Base-by-base conservation (phyloP, 2,329 filamentous ascomycete genomes). In the Epichloe festucae region DNA sequence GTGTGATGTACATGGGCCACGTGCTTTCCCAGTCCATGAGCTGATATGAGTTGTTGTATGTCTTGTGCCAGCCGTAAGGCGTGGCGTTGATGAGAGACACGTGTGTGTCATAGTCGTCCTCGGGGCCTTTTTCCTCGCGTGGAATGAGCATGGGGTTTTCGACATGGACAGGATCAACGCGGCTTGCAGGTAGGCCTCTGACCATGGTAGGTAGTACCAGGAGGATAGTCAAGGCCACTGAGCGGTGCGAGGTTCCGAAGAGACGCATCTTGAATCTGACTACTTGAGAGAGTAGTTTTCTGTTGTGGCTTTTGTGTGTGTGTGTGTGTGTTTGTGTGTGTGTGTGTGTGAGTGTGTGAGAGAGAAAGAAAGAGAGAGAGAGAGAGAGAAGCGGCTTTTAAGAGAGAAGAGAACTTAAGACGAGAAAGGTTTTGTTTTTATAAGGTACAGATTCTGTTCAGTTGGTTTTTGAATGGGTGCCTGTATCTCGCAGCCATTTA, bases 11-110 rank as follows among this genome's bases (percentile, higher is more conserved):
- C n/a, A 55, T 17, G 2, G 63, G 62, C 58, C 61, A 64, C 3
- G 23, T 5, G 6, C 43, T 21, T 3, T 56, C 27, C 62, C 62
- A 64, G 4, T 42, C 12, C 4, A 10, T 1, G 38, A 61, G 46
- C 44, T 62, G 58, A 45, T 63, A 60, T 0, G 50, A 47, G 49
- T 56, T 51, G 1, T 51, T 52, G 54, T 55, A 57, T 0, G 44
- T 56, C 42, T 50, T 58, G 6, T 43, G 39, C 64, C 63, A 68
- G 31, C 45, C 52, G 54, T 64, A 67, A 3, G 65, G 65, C 5
- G 63, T 67, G n/a, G 58, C 60, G 51, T 68, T 68, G 59, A 67
- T 53, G 45, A 68, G 51, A 2, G 52, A 55, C 36, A 67, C 50
- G 46, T 47, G 52, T 15, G 58, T 60, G 40, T 57, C 52, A 2